phyloP scores from a whole-genome alignment of 768 basidiomycete species.

The Russula olivacea region DNA sequence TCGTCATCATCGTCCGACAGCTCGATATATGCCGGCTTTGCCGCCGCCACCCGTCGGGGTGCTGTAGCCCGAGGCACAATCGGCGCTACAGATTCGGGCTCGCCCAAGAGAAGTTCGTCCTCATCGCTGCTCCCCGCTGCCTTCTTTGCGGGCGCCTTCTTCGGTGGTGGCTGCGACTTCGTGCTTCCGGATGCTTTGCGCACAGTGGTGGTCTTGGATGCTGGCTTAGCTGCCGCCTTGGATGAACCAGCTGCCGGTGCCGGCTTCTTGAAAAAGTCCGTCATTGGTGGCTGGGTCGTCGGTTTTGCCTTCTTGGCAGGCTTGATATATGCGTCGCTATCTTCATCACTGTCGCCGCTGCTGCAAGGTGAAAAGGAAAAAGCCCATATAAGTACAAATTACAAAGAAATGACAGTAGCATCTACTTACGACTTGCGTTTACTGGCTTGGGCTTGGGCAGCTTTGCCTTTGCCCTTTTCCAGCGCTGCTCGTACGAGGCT shows the following conservation, averaged over 20 bases:
- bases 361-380: not conserved
- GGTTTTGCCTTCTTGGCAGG: constrained; percentile 52
- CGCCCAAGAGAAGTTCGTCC: constrained; percentile 38
- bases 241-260: not conserved
- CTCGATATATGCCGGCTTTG: constrained; percentile 34
- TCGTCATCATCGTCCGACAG: constrained; percentile 48
- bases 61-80: constrained; percentile 37
- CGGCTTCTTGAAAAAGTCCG: constrained; percentile 54
- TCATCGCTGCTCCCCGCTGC: constrained; percentile 37
- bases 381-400: not conserved
- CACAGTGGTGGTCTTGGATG: constrained; percentile 19
- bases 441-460: constrained; percentile 32
- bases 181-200: constrained; percentile 56
- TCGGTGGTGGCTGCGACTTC: constrained; percentile 31
- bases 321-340: constrained; percentile 31
- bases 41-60: constrained; percentile 45
- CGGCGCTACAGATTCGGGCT: constrained; percentile 36
- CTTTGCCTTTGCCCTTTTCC: constrained; percentile 44
- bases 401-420: not conserved
- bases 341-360: constrained; percentile 7
- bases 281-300: constrained; percentile 33
- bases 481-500: constrained; percentile 29
- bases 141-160: constrained; percentile 28
- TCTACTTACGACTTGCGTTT: constrained; percentile 66
- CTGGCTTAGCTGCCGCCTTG: constrained; percentile 18